phyloP scores from a whole-genome alignment of 1,284 basidiomycete species.

The Salmacisia buchloeana region DNA sequence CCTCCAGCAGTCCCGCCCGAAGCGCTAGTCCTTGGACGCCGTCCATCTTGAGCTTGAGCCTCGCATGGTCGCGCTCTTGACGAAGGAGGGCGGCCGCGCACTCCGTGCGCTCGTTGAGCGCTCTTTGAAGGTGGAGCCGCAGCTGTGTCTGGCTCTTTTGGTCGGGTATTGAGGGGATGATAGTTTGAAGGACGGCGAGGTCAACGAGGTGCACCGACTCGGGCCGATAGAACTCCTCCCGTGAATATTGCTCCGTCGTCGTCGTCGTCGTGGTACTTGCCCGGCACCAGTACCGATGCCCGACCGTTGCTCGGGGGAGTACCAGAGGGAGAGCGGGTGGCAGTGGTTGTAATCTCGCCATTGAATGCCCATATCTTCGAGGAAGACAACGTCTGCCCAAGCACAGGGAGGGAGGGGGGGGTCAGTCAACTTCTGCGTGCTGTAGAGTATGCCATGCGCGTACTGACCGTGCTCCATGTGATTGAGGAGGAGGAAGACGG shows the following conservation, averaged over 20 bases:
- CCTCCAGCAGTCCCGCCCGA: not conserved
- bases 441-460: not conserved
- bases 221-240: no score
- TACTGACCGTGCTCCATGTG: not conserved
- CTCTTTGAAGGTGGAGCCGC: no score
- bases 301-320: not conserved
- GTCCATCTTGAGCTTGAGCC: no score
- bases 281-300: constrained; percentile 1
- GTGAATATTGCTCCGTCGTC: no score
- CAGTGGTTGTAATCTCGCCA: not conserved
- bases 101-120: no score
- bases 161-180: no score
- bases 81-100: no score
- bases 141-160: no score
- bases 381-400: not conserved
- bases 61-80: no score
- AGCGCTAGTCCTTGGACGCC: not conserved
- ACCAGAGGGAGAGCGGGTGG: not conserved
- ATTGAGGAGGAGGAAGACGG: constrained; percentile 4
- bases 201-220: no score
- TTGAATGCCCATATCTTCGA: not conserved
- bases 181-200: no score
- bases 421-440: not conserved
- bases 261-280: no score
- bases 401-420: not conserved